These are phyloP conservation scores for Hemerocallis citrina DNA, from an alignment of 106 monocot species.

Conservation along the genomic window DNA sequence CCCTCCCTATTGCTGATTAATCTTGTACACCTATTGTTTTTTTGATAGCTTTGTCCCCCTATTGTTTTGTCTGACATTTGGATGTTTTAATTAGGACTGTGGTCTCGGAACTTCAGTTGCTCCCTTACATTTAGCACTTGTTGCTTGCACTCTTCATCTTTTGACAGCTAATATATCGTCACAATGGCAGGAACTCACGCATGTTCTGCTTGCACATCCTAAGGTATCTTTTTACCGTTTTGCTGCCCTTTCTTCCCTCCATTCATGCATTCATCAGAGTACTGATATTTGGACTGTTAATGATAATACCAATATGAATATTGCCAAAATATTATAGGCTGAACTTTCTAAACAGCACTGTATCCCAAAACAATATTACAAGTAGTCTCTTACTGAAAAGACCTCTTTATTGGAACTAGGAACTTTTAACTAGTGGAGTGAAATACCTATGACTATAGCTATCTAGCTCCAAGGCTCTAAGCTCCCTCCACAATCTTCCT, in stretches of 20 bases:
- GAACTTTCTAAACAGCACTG: too few species aligned
- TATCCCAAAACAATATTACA: too few species aligned
- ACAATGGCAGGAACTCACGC: conserved; percentile 80
- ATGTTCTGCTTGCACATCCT: conserved; percentile 92
- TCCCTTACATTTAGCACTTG: conserved; percentile 68
- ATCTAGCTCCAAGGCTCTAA: too few species aligned
- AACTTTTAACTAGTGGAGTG: too few species aligned
- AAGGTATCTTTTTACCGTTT: conserved; percentile 39
- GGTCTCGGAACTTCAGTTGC: conserved; percentile 34
- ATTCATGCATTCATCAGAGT: not conserved
- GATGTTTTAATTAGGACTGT: conserved; percentile 34
- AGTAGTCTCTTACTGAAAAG: too few species aligned
- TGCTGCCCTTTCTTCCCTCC: not conserved
- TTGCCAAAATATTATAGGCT: too few species aligned
- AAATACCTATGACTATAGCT: too few species aligned
- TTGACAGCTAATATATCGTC: conserved; percentile 75
- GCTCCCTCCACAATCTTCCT: too few species aligned
- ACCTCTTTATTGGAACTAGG: too few species aligned
- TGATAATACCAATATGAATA: too few species aligned
- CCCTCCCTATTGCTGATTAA: not conserved
- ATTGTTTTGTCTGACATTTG: conserved; percentile 4
- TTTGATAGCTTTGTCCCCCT: not conserved
- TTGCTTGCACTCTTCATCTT: conserved; percentile 78
- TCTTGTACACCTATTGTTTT: too few species aligned
- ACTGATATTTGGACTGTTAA: not conserved